Evolutionary conservation across 129 eudicot genomes (phyloP).

Genomic region (Logfia minima): DNA sequence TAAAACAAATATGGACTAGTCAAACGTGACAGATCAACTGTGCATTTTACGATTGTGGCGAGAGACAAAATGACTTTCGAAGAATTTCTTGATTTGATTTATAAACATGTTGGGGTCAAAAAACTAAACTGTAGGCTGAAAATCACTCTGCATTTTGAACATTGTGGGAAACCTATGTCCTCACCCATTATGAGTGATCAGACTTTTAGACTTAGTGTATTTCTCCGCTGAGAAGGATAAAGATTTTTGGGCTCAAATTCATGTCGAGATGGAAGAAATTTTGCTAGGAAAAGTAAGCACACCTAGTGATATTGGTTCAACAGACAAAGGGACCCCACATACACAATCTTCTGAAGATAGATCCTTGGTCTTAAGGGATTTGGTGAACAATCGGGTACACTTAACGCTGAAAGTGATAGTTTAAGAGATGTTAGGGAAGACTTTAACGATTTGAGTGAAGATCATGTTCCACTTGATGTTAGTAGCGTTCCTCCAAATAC

Average conservation of each 20-base stretch:
- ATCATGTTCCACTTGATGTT: background rate
- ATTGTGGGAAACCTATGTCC: background rate
- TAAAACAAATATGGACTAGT: background rate
- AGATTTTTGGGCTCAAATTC: constrained; percentile 1
- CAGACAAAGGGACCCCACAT: background rate
- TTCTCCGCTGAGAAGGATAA: background rate
- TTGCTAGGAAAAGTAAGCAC: background rate
- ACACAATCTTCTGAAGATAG: background rate
- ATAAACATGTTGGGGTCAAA: background rate
- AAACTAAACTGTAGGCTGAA: background rate
- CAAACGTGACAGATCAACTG: background rate
- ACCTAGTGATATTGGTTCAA: background rate
- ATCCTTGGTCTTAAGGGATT: background rate
- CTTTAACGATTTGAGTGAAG: too few species aligned
- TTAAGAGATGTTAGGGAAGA: background rate
- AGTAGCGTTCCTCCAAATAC: background rate
- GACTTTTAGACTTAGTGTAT: constrained; percentile 41
- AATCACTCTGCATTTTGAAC: background rate
- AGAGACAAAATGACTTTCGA: background rate
- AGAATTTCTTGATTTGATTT: background rate
- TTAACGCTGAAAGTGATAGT: background rate
- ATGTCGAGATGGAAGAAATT: background rate
- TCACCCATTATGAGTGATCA: constrained; percentile 1
- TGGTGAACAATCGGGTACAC: background rate
- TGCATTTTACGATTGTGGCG: background rate